Base-by-base conservation (phyloP, 2,329 filamentous ascomycete species). In the Colletotrichum sp. region DNA sequence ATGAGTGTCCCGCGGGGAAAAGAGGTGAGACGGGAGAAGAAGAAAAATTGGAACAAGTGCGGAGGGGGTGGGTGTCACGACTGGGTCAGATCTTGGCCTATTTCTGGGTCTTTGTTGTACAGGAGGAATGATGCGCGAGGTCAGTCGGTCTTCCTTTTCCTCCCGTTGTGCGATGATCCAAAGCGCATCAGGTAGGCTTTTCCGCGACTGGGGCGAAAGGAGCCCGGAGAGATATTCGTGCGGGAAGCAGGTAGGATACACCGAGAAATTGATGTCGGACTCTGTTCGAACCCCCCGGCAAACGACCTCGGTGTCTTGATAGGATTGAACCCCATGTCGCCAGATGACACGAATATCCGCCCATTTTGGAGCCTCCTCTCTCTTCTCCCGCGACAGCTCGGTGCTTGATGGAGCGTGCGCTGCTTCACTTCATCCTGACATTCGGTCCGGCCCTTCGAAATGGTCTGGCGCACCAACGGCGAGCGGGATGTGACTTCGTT, bases 1-100 rank as follows among this genome's bases (percentile, higher is more conserved):
- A 66, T 60, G 38, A 26, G 26, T 36, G 26, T 52, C 34, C 38
- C 64, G 43, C 68, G 64, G 73, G 70, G 70, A 28, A 70, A 26
- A n/a, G 15, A 67, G 73, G 69, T 72, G 34, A 67, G 43, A 71
- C 36, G 61, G 21, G 66, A 18, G 8, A 72, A 58, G 16, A 55
- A 15, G 64, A 65, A 28, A 48, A 61, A 60, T 30, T 66, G 64
- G 43, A 64, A 60, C 9, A 43, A 26, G 21, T 24, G 52, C 6
- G 18, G 52, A 70, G 60, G 71, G 32, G 34, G n/a, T 36, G n/a
- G 24, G 64, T 64, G 48, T 52, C 32, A 73, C 64, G n/a, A 65
- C 24, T 64, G 32, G 70, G 56, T 69, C 73, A 69, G 64, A 75
- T 56, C 32, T 69, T 64, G 64, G 56, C 52, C 70, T 75, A 65